Percentiles rank a stretch among this genome's conserved stretches.
These are phyloP conservation scores for Monilinia laxa DNA, from an alignment of 2,329 filamentous ascomycete genomes.

Conservation along the genomic window DNA sequence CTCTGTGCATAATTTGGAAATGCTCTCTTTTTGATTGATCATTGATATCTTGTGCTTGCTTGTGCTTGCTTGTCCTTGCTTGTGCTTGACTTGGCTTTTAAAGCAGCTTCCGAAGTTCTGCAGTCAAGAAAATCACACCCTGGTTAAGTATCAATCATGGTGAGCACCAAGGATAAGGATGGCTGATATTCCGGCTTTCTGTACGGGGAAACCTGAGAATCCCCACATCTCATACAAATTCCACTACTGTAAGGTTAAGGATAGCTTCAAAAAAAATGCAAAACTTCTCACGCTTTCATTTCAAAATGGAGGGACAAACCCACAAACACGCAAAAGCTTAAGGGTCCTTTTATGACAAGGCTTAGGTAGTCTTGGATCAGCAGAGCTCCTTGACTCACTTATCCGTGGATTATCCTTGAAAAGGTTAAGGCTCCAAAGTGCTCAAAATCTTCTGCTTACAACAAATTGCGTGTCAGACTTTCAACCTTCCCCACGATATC, in stretches of 20 bases:
- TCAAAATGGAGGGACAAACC: background rate
- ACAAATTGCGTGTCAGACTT: conserved; percentile 15
- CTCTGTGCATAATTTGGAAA: no score
- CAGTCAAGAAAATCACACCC: background rate
- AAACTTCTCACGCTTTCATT: background rate
- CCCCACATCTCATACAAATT: conserved; percentile 15
- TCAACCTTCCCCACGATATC: conserved; percentile 19
- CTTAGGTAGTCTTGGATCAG: conserved; percentile 11
- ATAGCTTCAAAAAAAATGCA: background rate
- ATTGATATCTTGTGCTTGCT: background rate
- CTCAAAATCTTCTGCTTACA: conserved; percentile 11
- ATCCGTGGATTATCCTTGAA: background rate
- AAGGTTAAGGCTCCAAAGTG: background rate
- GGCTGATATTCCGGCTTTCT: conserved; percentile 13
- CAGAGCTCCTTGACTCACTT: conserved; percentile 8
- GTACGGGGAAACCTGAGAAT: conserved; percentile 13
- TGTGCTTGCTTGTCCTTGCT: background rate
- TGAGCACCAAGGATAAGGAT: conserved; percentile 14
- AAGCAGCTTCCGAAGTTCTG: conserved; percentile 3
- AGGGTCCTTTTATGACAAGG: conserved; percentile 13
- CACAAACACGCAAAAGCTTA: conserved; percentile 2
- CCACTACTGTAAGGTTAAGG: no score
- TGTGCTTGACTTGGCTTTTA: background rate
- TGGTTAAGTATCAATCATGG: background rate
- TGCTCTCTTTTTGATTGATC: background rate